Base-by-base conservation (phyloP, 495 filamentous ascomycete species). In the Letharia lupina region DNA sequence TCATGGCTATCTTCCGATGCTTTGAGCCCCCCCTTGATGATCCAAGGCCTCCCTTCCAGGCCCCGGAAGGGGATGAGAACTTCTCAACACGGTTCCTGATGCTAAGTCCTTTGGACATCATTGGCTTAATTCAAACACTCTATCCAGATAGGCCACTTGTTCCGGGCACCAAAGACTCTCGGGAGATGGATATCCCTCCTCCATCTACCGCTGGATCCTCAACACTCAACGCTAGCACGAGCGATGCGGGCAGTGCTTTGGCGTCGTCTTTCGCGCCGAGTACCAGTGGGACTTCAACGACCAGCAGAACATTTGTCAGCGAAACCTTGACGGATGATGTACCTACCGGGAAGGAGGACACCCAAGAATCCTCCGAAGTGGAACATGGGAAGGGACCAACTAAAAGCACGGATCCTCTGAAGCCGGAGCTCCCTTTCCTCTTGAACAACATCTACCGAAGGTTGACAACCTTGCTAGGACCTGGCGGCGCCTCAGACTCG, bases 61-160 rank as follows among this genome's bases (percentile, higher is more conserved):
- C 40, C n/a, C 37, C 35, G 28, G 58, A 63, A 23, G 35, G 18
- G n/a, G 44, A 66, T 60, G 47, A 62, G 13, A 44, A n/a, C 20
- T 11, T 13, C 5, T 35, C 44, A 45, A 40, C 60, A 37, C 41
- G 41, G n/a, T 66, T 60, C 70, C 75, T 92, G 70, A 84, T 91
- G 52, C 70, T 92, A 42, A 89, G 85, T 62, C 86, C 89, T n/a
- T 82, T 88, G 48, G 89, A 92, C 73, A 74, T 92, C 61, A 77
- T 83, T 42, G 89, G 87, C 20, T 74, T 91, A 52, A 82, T 89
- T 61, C 89, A 89, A 68, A 84, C 86, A 5, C 80, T 93, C 5
- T 91, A 86, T 70, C 89, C 90, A 0, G 82, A 86, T 67, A 77
- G 80, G 47, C 78, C 82, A 54, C 84, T 84, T 28, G 75, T 76